Base-by-base conservation (phyloP, 176 grass and related monocot genomes). In the Carex cristatella region DNA sequence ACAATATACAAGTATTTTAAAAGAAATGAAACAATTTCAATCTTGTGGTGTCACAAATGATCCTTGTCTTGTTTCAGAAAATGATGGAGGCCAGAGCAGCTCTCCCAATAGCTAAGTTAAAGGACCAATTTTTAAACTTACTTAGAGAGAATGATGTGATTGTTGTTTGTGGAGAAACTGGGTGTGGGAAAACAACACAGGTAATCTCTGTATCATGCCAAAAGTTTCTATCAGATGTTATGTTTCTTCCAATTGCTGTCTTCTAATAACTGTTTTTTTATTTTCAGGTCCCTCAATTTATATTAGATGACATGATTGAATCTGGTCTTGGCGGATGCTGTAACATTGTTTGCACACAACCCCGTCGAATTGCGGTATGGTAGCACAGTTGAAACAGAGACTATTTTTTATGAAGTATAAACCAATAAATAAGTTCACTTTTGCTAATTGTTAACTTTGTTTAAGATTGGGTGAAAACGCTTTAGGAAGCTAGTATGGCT, bases 161-260 rank as follows among this genome's bases (percentile, higher is more conserved):
- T 77, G 91, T 98, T 91, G 92, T 98, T 87, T 89, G 91, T 64
- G 95, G 95, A 19, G 95, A 98, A 94, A 98, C 95, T 69, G 95
- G 95, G 69, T 98, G 95, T 70, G 95, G 95, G 66, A 98, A 98
- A 93, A 98, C 95, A 87, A 98, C 95, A 81, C 95, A 98, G 95
- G 95, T 93, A 56, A 78, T 61, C 59, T 70, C 56, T 84, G 30
- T 49, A 77, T 77, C 1, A 77, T 55, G 73, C 12, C 49, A 14
- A 32, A 32, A 32, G 2, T 85, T 69, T 77, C 55, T 57, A 74
- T 87, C 32, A 66, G 81, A 57, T 63, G 56, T 72, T 66, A 68
- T 83, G 23, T 60, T n/a, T 86, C 38, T 65, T 68, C 49, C 51
- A 80, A 83, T 59, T 72, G 61, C 77, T 44, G 70, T 86, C 85